Base-by-base conservation (phyloP, 2,329 filamentous ascomycete species). In the Elsinoe perseae region DNA sequence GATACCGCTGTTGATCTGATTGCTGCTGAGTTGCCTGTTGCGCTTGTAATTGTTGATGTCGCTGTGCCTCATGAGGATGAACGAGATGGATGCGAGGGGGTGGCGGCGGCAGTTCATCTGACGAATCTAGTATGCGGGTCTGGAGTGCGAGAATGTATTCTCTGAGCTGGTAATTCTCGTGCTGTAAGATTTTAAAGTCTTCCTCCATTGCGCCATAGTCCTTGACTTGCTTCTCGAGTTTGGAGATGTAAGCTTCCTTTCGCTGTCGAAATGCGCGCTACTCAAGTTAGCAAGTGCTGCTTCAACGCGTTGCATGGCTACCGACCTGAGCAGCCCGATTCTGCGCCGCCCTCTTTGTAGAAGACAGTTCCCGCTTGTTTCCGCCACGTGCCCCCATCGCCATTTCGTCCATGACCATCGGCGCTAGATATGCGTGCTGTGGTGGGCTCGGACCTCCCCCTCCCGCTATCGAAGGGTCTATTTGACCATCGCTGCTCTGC, bases 161-260 rank as follows among this genome's bases (percentile, higher is more conserved):
- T 63, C 91, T 85, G 40, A 98, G 77, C 60, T 87, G 83, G 68
- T 91, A 93, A 72, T 96, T 95, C 70, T 98, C 92, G 25, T 82
- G 78, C 68, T 95, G 89, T 23, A 95, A 75, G n/a, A 79, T 75
- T 70, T 95, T 93, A 72, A 82, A 89, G 56, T 81, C 82, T 60
- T 87, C 81, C 62, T 90, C 87, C 71, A 95, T 81, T 16, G 83
- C 79, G 63, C 82, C 80, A 62, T 83, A 87, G 27, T 93, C 88
- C 65, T 89, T 85, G 53, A 96, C 89, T 69, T 97, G 89, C 68
- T 93, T 87, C 72, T 98, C 93, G 5, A 98, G 80, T 70, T 95
- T 95, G 76, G 95, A 95, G 71, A 98, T 98, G 70, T 98, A 96
- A 44, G 89, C 88, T 73, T 98, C 93, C 70, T 98, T 98, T 61